A percentile compares a stretch with the other conserved stretches of the same genome.
Conservation (phyloP, 495 filamentous ascomycete genomes). For the Bacidia gigantensis region DNA sequence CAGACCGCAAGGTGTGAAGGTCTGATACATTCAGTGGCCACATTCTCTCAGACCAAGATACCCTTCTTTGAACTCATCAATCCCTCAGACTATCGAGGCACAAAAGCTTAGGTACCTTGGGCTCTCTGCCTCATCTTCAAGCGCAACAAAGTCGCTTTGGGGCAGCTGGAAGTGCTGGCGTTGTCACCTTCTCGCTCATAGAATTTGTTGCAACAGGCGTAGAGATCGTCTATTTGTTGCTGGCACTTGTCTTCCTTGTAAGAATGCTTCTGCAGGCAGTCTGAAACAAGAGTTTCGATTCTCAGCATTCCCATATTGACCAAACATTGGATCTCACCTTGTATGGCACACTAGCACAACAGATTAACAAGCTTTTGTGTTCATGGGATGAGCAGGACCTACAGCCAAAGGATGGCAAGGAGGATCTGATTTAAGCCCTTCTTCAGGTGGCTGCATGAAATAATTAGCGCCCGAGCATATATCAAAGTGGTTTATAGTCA, state of each 20-base stretch:
- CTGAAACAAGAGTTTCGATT: conserved; percentile 27
- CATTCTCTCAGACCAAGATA: conserved; percentile 14
- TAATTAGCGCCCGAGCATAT: background rate
- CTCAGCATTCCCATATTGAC: background rate
- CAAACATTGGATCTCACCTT: conserved; percentile 40
- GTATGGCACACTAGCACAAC: conserved; percentile 89
- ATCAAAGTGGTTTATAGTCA: too few relatives aligned
- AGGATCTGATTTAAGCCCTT: conserved; percentile 60
- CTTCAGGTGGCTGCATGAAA: conserved; percentile 29
- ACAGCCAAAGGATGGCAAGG: conserved; percentile 85
- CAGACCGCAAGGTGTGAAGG: conserved; percentile 38
- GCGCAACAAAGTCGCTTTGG: conserved; percentile 61
- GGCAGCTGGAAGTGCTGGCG: conserved; percentile 69
- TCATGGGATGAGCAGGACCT: conserved; percentile 27
- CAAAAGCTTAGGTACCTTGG: conserved; percentile 24
- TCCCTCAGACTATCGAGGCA: background rate
- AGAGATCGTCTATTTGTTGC: conserved; percentile 73
- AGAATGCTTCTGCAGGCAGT: conserved; percentile 71
- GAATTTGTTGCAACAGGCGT: conserved; percentile 86
- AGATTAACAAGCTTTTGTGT: too few relatives aligned
- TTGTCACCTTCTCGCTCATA: conserved; percentile 69
- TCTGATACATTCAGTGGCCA: conserved; percentile 39
- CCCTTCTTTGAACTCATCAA: background rate
- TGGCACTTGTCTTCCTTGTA: conserved; percentile 80
- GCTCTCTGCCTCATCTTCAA: conserved; percentile 79